These are phyloP conservation scores for Talaromyces sp. DNA, from an alignment of 2,329 filamentous ascomycete species.

Conservation along the genomic window DNA sequence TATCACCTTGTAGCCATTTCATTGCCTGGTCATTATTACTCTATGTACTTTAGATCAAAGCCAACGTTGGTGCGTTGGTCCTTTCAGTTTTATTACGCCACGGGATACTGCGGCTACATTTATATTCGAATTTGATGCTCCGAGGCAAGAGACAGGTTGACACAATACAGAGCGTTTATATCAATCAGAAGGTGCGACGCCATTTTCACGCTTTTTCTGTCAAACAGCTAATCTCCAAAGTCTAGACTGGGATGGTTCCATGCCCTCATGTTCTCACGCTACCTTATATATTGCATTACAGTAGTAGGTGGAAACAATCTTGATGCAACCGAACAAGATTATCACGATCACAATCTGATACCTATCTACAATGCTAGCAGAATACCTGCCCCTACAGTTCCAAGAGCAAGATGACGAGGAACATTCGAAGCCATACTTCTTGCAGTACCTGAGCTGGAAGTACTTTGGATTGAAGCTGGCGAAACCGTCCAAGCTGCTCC, in stretches of 20 bases:
- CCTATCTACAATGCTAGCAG: slow-evolving; percentile 3
- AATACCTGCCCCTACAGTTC: slow-evolving; percentile 3
- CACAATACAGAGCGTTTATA: not conserved
- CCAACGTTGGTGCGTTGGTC: not conserved
- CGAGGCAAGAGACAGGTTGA: not conserved
- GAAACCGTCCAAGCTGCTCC: not conserved
- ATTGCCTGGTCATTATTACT: too few relatives aligned
- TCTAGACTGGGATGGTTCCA: too few relatives aligned
- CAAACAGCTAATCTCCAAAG: too few relatives aligned
- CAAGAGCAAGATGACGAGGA: slow-evolving; percentile 1
- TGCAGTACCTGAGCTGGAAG: not conserved
- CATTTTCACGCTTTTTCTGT: not conserved
- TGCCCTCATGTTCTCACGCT: too few relatives aligned
- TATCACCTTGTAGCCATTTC: too few relatives aligned
- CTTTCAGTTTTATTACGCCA: not conserved
- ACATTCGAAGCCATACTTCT: not conserved
- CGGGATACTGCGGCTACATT: not conserved
- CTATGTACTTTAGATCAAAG: not conserved
- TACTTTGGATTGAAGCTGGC: not conserved
- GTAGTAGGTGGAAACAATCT: too few relatives aligned
- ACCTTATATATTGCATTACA: too few relatives aligned
- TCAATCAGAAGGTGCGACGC: not conserved
- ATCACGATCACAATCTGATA: not conserved
- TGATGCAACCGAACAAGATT: not conserved
- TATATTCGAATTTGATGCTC: not conserved